Conservation (phyloP, 257 asterid species). For the Penstemon eatonii region DNA sequence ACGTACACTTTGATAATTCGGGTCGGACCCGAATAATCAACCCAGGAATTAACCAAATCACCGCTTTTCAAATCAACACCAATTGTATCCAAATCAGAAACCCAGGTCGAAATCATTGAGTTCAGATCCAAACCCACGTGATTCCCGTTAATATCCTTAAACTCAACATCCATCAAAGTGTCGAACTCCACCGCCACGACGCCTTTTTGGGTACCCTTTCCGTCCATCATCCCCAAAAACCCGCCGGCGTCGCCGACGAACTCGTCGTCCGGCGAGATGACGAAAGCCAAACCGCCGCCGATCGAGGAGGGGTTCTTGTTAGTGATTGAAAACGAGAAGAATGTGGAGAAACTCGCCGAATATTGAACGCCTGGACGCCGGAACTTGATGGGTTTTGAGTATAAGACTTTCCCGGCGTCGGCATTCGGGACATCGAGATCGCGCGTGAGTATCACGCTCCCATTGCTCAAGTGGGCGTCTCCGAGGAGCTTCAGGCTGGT, state of each 20-base stretch:
- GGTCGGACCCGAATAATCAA: conserved; percentile 64
- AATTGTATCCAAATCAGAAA: conserved; percentile 49
- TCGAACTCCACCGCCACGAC: conserved; percentile 77
- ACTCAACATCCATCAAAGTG: conserved; percentile 77
- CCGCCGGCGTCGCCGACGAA: conserved; percentile 74
- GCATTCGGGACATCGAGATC: conserved; percentile 74
- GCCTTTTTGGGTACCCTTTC: conserved; percentile 43
- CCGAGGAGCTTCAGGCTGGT: conserved; percentile 73
- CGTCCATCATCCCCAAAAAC: conserved; percentile 56
- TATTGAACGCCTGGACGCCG: conserved; percentile 45
- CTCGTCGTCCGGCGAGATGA: conserved; percentile 63
- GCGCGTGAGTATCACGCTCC: conserved; percentile 62
- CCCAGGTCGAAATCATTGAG: conserved; percentile 62
- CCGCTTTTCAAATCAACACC: conserved; percentile 76
- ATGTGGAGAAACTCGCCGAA: conserved; percentile 65
- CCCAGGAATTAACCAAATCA: conserved; percentile 74
- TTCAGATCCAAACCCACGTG: conserved; percentile 82
- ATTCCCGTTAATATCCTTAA: conserved; percentile 67
- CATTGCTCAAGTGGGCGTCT: conserved; percentile 77
- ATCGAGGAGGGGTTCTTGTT: conserved; percentile 75
- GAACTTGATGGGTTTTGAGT: conserved; percentile 62
- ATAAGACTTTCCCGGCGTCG: conserved; percentile 70
- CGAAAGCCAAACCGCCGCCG: conserved; percentile 84
- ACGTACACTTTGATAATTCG: conserved; percentile 49
- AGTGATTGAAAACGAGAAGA: conserved; percentile 68